phyloP scores from a whole-genome alignment of 306 rosid genomes.

The Prosopis cineraria region DNA sequence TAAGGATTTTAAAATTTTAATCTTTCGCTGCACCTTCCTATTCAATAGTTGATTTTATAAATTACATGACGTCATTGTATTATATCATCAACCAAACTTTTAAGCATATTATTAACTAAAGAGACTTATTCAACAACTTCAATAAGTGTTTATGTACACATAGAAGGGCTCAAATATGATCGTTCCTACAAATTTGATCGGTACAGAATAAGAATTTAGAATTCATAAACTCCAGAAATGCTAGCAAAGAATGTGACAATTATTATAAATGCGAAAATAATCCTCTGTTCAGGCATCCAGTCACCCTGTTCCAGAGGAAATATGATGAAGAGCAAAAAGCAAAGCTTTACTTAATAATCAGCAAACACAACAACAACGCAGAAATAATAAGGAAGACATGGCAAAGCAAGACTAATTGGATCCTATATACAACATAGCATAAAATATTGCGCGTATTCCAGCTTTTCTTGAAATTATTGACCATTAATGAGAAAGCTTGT shows the following conservation, averaged over 20 bases:
- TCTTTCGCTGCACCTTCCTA: too few species aligned
- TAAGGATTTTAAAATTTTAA: too few species aligned
- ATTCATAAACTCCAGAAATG: neutral
- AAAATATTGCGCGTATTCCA: slow-evolving; percentile 23
- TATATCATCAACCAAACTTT: too few species aligned
- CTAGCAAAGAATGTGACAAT: neutral
- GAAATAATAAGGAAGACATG: slow-evolving; percentile 23
- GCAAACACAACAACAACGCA: slow-evolving; percentile 25
- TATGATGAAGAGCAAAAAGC: slow-evolving; percentile 8
- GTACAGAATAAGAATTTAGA: neutral
- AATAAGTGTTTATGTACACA: neutral
- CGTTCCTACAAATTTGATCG: neutral
- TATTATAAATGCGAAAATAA: neutral
- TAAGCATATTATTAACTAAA: too few species aligned
- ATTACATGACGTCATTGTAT: too few species aligned
- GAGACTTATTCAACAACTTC: too few species aligned
- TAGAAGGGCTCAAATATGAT: neutral
- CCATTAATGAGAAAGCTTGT: slow-evolving; percentile 61
- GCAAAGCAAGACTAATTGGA: slow-evolving; percentile 22
- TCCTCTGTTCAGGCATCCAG: slow-evolving; percentile 8
- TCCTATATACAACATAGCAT: slow-evolving; percentile 44
- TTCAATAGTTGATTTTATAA: too few species aligned
- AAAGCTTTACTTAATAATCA: slow-evolving; percentile 2
- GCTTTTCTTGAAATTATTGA: slow-evolving; percentile 14
- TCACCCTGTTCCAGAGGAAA: slow-evolving; percentile 12